phyloP scores from a whole-genome alignment of 2,329 filamentous ascomycete genomes.

The Cladophialophora chaetospira region DNA sequence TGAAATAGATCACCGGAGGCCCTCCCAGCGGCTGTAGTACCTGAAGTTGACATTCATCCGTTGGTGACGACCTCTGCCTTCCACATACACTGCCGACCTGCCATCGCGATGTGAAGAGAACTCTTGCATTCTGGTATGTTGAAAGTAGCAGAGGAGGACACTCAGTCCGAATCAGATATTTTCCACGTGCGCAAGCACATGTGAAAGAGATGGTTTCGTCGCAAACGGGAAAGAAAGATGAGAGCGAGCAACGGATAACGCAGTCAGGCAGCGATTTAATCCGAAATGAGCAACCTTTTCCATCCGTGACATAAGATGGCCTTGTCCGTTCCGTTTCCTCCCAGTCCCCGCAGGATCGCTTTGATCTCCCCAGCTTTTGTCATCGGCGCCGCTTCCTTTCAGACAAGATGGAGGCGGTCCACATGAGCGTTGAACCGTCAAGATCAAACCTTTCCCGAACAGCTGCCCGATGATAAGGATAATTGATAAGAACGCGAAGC shows the following conservation, averaged over 20 bases:
- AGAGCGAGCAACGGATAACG: neutral
- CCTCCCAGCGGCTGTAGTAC: slow-evolving; percentile 20
- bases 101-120: neutral
- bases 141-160: neutral
- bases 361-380: slow-evolving; percentile 28
- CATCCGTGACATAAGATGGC: slow-evolving; percentile 34
- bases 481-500: slow-evolving; percentile 19
- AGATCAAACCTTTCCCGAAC: slow-evolving; percentile 15
- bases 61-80: neutral
- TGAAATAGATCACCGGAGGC: neutral
- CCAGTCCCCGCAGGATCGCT: slow-evolving; percentile 18
- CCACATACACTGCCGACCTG: neutral
- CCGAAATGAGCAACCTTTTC: slow-evolving; percentile 50
- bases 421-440: slow-evolving; percentile 3
- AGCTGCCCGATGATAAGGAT: slow-evolving; percentile 28
- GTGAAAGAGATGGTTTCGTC: slow-evolving; percentile 9
- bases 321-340: slow-evolving; percentile 1
- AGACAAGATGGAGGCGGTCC: slow-evolving; percentile 12
- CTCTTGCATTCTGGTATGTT: neutral
- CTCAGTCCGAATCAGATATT: neutral
- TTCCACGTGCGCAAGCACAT: neutral
- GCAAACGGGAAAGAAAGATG: slow-evolving; percentile 1
- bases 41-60: slow-evolving; percentile 19
- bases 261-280: slow-evolving; percentile 33
- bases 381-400: slow-evolving; percentile 3